phyloP scores from a whole-genome alignment of 2,329 filamentous ascomycete genomes.

The Ramichloridium luteum region DNA sequence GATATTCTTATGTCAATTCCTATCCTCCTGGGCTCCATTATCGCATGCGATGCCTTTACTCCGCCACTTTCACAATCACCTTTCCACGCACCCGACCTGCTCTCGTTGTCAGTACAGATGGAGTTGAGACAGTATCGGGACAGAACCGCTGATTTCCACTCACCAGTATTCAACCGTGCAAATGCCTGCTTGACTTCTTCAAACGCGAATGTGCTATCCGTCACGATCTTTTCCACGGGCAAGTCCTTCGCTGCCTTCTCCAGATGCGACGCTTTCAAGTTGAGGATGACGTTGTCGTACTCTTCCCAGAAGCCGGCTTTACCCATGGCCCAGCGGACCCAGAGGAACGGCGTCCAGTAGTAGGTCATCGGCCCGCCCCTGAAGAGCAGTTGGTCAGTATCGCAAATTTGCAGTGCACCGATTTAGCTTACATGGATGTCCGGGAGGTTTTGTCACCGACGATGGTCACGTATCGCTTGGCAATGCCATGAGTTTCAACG shows the following conservation, averaged over 20 bases:
- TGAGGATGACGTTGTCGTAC: constrained; percentile 33
- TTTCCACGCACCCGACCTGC: constrained; percentile 23
- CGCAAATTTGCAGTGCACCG: constrained; percentile 12
- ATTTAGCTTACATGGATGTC: constrained; percentile 21
- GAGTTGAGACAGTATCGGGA: too few relatives aligned
- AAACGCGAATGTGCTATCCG: constrained; percentile 46
- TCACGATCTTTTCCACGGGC: constrained; percentile 37
- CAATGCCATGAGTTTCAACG: constrained; percentile 22
- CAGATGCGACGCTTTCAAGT: constrained; percentile 36
- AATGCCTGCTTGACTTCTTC: constrained; percentile 37
- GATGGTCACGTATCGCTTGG: constrained; percentile 39
- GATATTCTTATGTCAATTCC: too few relatives aligned
- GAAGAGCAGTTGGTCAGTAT: neutral
- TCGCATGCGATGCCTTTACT: too few relatives aligned
- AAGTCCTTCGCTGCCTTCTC: constrained; percentile 44
- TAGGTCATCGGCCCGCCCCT: constrained; percentile 6
- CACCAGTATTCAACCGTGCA: constrained; percentile 25
- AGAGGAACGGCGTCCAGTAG: constrained; percentile 15
- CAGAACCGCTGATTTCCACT: too few relatives aligned
- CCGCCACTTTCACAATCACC: constrained; percentile 22
- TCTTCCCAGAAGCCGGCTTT: constrained; percentile 24
- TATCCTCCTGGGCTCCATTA: too few relatives aligned
- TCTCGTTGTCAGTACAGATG: too few relatives aligned
- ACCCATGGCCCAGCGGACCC: constrained; percentile 27
- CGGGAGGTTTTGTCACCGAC: constrained; percentile 26